phyloP scores from a whole-genome alignment of 2,329 filamentous ascomycete genomes.

The Dactylellina cionopaga region DNA sequence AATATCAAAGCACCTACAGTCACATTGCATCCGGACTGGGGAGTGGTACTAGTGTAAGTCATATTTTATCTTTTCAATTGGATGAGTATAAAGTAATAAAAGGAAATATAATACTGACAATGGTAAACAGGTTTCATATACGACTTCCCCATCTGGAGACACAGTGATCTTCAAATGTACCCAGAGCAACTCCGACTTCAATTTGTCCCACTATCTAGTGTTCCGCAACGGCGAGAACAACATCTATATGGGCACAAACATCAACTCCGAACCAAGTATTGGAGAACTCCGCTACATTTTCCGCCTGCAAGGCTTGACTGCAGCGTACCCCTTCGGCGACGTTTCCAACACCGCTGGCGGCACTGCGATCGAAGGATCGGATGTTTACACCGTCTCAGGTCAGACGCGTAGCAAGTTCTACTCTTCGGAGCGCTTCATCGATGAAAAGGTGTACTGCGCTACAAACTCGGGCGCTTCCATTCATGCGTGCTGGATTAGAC shows the following conservation, averaged over 20 bases:
- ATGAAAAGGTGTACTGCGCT: conserved; percentile 71
- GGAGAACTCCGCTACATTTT: conserved; percentile 72
- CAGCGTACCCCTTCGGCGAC: conserved; percentile 67
- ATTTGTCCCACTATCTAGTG: conserved; percentile 73
- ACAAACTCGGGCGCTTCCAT: conserved; percentile 26
- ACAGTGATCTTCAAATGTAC: conserved; percentile 72
- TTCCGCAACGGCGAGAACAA: conserved; percentile 70
- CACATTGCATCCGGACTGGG: conserved; percentile 71
- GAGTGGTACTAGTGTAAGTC: conserved; percentile 66
- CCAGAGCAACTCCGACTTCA: conserved; percentile 61
- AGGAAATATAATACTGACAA: not conserved
- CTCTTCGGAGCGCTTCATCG: conserved; percentile 74
- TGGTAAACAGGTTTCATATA: conserved; percentile 1
- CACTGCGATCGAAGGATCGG: conserved; percentile 65
- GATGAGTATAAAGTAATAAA: conserved; percentile 54
- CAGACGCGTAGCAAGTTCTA: conserved; percentile 77
- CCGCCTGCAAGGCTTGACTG: conserved; percentile 62
- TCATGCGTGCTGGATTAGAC: conserved; percentile 70
- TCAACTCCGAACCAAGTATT: conserved; percentile 67
- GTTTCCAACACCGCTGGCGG: conserved; percentile 68
- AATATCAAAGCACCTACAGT: conserved; percentile 65
- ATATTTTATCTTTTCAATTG: not conserved
- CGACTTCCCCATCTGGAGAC: conserved; percentile 55
- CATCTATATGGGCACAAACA: conserved; percentile 72
- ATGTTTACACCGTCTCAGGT: conserved; percentile 67